Percentiles rank a stretch among this genome's conserved stretches.
These are phyloP conservation scores for Gyrodon tennesseensis DNA, from an alignment of 1,284 basidiomycete species.

Conservation along the genomic window DNA sequence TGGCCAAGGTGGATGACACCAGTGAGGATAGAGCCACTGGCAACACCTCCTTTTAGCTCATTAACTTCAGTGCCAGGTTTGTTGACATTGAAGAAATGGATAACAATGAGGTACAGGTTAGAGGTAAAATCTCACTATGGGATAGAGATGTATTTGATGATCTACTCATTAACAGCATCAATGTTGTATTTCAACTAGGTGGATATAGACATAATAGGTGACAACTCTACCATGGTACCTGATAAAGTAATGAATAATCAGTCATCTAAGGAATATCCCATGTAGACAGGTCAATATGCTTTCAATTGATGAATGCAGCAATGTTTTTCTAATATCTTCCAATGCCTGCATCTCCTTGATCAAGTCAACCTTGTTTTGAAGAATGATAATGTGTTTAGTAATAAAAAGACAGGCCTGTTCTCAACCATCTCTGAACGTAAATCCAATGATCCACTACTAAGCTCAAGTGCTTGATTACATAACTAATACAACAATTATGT, in stretches of 20 bases:
- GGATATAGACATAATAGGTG: constrained; percentile 98
- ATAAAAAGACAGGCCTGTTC: no score
- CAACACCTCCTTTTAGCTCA: constrained; percentile 97
- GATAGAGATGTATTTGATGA: constrained; percentile 95
- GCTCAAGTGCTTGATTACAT: no score
- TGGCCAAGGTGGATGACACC: constrained; percentile 90
- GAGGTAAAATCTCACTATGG: constrained; percentile 92
- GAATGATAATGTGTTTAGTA: constrained; percentile 98
- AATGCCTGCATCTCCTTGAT: constrained; percentile 90
- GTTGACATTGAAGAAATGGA: constrained; percentile 99
- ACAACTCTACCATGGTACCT: constrained; percentile 96
- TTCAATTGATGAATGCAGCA: constrained; percentile 87
- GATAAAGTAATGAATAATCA: constrained; percentile 5
- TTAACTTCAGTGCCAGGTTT: constrained; percentile 97
- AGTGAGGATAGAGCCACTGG: constrained; percentile 93
- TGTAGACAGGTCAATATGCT: constrained; percentile 49
- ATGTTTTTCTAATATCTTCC: constrained; percentile 95
- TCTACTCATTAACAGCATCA: constrained; percentile 99
- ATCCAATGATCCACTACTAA: no score
- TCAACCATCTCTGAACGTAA: no score
- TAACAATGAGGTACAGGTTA: constrained; percentile 93
- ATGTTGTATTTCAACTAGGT: constrained; percentile 99
- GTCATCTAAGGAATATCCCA: neutral
- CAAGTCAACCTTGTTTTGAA: constrained; percentile 97
- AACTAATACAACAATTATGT: no score